A percentile compares a stretch with the other conserved stretches of the same genome.
phyloP scores from a whole-genome alignment of 192 early-diverging fungal species.

The Gamsiella multidivaricata region DNA sequence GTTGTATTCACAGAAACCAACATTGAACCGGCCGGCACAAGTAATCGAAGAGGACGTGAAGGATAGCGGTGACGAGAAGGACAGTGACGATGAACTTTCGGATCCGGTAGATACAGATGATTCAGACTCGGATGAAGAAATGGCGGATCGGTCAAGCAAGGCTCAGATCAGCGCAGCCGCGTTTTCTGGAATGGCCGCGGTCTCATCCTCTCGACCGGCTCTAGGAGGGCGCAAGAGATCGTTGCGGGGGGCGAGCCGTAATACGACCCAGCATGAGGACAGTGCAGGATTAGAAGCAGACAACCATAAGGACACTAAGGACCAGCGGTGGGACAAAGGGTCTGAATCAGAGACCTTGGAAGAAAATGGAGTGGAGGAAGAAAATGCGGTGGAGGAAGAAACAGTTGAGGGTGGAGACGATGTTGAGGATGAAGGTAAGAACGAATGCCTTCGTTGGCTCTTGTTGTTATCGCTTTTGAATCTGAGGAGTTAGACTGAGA shows the following conservation, averaged over 20 bases:
- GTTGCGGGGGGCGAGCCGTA: slow-evolving; percentile 17
- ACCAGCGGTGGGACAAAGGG: slow-evolving; percentile 22
- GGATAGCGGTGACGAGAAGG: slow-evolving; percentile 53
- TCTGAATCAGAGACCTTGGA: slow-evolving; percentile 31
- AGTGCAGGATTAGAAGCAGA: background rate
- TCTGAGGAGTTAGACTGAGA: too few relatives aligned
- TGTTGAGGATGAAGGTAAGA: slow-evolving; percentile 29
- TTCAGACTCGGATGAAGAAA: slow-evolving; percentile 51
- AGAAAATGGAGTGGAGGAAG: slow-evolving; percentile 27
- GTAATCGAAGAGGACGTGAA: slow-evolving; percentile 42
- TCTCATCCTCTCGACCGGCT: background rate
- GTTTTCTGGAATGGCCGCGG: background rate
- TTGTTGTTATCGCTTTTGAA: background rate
- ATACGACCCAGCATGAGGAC: slow-evolving; percentile 19
- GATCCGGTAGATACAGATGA: slow-evolving; percentile 48
- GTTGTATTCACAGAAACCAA: slow-evolving; percentile 25
- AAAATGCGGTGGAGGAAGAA: slow-evolving; percentile 18
- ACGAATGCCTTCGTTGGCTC: background rate
- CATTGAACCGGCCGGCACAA: slow-evolving; percentile 35
- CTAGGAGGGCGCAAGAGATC: slow-evolving; percentile 21
- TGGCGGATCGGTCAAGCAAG: background rate
- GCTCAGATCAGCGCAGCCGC: background rate
- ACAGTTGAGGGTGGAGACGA: slow-evolving; percentile 21
- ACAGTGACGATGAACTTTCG: slow-evolving; percentile 48
- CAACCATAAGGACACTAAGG: background rate